Base-by-base conservation (phyloP, 257 asterid genomes). In the Nicotiana sylvestris region DNA sequence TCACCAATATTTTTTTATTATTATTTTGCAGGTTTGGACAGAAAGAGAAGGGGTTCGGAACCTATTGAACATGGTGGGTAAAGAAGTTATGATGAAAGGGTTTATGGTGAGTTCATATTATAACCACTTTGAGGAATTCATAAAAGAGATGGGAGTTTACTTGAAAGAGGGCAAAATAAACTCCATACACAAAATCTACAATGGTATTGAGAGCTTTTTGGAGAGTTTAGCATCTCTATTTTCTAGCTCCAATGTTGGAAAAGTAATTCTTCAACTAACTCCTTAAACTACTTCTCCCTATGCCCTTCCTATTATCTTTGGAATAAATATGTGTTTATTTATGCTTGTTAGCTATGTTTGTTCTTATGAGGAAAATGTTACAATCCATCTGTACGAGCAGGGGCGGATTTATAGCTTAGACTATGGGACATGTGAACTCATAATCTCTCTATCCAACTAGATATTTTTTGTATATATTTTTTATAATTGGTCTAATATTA, bases 81-180 rank as follows among this genome's bases (percentile, higher is more conserved):
- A 70, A 70, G 35, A 70, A n/a, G 33, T 70, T 4, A 70, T 39
- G 58, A 70, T 70, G 78, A 70, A 70, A 43, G 78, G 78, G 2
- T 70, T 39, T 70, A 39, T 21, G 35, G 6, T 5, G 0, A 3
- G n/a, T 70, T 70, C 58, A 0, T 70, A 70, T 70, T 43, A 2
- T 70, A 70, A 39, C 25, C 78, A 70, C 6, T 39, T 43, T 10
- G 78, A 70, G 35, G 58, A 70, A n/a, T 43, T 70, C 55, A 1
- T 11, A 11, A 70, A 70, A 10, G 78, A 70, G 58, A 70, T 70
- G 78, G 58, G 43, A 70, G n/a, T 43, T 70, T 18, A 70, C 78
- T 70, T 70, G 58, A 70, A 39, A 43, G 78, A 43, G 5, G 78
- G 58, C 12, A 70, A 70, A 43, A 70, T 21, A 70, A 70, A 70